Evolutionary conservation across 1,284 basidiomycete genomes (phyloP).

Genomic region (Ustilago hordei): DNA sequence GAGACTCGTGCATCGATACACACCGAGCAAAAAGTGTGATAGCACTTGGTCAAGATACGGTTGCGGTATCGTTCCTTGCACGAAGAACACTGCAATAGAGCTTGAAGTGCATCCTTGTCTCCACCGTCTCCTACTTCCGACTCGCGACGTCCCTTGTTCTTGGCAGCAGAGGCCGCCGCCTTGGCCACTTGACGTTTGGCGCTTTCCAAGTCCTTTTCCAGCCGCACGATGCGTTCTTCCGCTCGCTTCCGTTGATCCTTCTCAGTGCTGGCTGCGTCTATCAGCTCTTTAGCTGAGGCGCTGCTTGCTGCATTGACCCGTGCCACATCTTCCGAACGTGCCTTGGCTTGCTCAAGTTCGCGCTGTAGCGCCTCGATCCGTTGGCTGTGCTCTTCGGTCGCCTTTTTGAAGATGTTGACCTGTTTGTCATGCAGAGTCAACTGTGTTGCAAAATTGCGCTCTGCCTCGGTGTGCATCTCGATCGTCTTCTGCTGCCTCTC

Average conservation of each 20-base stretch:
- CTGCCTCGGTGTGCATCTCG: constrained; percentile 78
- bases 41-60: constrained; percentile 90
- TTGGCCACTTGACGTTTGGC: constrained; percentile 57
- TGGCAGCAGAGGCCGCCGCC: constrained; percentile 55
- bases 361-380: constrained; percentile 66
- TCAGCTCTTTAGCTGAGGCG: constrained; percentile 57
- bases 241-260: constrained; percentile 49
- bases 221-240: constrained; percentile 48
- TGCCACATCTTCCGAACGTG: constrained; percentile 40
- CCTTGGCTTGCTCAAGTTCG: constrained; percentile 63
- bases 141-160: constrained; percentile 56
- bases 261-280: constrained; percentile 38
- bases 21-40: constrained; percentile 91
- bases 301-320: constrained; percentile 36
- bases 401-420: constrained; percentile 68
- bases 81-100: constrained; percentile 89
- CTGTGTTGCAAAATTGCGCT: constrained; percentile 75
- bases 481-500: constrained; percentile 85
- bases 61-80: constrained; percentile 87
- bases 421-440: constrained; percentile 75
- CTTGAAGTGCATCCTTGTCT: constrained; percentile 76
- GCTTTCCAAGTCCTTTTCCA: constrained; percentile 59
- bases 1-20: constrained; percentile 88
- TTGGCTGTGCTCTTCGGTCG: constrained; percentile 53
- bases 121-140: constrained; percentile 45